Evolutionary conservation across 371 early-diverging fungal genomes (phyloP), one percentile per base, ranked within the genome.

Genomic region (Polyrhizophydium stewartii): DNA sequence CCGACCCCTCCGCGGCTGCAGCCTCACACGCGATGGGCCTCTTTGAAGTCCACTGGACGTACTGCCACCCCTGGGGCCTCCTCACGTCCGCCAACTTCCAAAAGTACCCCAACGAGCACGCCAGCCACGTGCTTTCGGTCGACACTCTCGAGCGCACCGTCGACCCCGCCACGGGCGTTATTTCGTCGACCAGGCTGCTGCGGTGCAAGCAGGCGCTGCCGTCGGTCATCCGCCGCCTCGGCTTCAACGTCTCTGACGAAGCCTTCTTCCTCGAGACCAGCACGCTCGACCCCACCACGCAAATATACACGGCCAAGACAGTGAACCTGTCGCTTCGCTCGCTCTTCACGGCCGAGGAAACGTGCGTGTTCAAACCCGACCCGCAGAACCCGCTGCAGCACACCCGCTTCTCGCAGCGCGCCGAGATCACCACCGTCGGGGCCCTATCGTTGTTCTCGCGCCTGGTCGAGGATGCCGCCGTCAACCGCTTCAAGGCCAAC

Each of bases 101-200:
- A 70, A 97, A 97, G 77, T 97, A 97, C 76, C 98, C 98, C 10
- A 97, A 97, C 72, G 92, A 91, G 40, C 80, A 87, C 46, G 87
- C 92, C 35, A 84, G 89, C 55, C 98, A 97, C 64, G 97, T 97
- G 53, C 70, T 89, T 43, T 88, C 90, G 63, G 93, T 94, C 32
- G 98, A 96, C 76, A 85, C 92, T 28, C 82, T 96, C 55, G 77
- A 87, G 61, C 83, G 94, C 40, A 70, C 73, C 6, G 80, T 98
- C 22, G 90, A 93, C 69, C 88, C 91, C 17, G 78, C 78, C 28
- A 91, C 92, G 0, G 94, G 95, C 58, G 66, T 92, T 35, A 79
- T 97, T 32, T 83, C 79, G 53, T 92, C 96, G 0, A 94, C 94
- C 78, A 84, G 98, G 27, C 83, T 97, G 22, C 82, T 97, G 59